Conservation (phyloP, 1,284 basidiomycete species). For the Boletus mariae region DNA sequence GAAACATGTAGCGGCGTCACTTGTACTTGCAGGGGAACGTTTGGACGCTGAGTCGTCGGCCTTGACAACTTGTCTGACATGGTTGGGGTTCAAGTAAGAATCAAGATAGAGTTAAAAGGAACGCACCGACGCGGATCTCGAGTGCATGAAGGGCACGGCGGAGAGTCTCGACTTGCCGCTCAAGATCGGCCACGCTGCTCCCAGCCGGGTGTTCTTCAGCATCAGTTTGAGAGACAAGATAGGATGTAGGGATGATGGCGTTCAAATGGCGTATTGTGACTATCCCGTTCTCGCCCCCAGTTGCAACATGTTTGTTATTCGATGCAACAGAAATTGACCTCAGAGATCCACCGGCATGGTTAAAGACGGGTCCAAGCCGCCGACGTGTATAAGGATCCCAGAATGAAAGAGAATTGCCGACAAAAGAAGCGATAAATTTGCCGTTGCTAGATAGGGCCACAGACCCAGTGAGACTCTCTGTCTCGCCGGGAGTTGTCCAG, state of each 20-base stretch:
- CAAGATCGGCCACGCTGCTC: neutral
- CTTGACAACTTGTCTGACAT: neutral
- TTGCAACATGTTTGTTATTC: neutral
- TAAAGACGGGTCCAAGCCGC: neutral
- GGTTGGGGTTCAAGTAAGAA: neutral
- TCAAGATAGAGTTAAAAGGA: neutral
- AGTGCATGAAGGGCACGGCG: neutral
- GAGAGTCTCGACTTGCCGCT: neutral
- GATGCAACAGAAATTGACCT: neutral
- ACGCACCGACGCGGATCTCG: neutral
- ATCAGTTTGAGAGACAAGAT: neutral
- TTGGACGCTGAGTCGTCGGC: neutral
- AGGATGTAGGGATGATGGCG: neutral
- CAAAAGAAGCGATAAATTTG: slow-evolving; percentile 1
- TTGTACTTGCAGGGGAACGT: neutral
- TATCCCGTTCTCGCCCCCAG: neutral
- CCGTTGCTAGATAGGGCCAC: neutral
- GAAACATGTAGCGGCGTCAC: neutral
- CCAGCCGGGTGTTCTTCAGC: neutral
- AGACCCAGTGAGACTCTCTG: neutral
- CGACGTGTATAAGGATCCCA: neutral
- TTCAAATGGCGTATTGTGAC: neutral
- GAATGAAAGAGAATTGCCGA: neutral
- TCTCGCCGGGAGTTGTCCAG: neutral
- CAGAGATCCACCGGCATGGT: neutral